These are phyloP conservation scores for Ilex paraguariensis DNA, from an alignment of 305 asterid genomes.

Conservation along the genomic window DNA sequence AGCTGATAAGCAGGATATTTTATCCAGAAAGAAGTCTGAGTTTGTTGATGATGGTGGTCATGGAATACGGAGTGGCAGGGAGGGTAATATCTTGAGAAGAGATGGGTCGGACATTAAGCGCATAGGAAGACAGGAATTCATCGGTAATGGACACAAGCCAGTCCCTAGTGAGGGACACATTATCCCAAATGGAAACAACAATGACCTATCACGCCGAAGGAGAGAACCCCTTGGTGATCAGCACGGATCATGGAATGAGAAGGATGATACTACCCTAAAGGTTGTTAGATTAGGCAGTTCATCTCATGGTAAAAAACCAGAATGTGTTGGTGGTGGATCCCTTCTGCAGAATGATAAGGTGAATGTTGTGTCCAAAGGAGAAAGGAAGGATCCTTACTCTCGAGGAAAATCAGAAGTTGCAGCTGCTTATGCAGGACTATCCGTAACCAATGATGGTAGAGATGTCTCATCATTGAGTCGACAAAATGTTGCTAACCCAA, in stretches of 20 bases:
- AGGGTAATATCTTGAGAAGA: no score
- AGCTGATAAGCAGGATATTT: no score
- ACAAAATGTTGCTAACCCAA: slow-evolving; percentile 21
- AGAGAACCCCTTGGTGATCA: slow-evolving; percentile 30
- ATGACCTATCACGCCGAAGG: slow-evolving; percentile 14
- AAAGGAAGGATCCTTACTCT: slow-evolving; percentile 29
- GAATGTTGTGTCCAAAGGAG: slow-evolving; percentile 22
- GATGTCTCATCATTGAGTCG: slow-evolving; percentile 17
- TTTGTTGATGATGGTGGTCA: no score
- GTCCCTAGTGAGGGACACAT: no score
- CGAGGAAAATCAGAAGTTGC: slow-evolving; percentile 26
- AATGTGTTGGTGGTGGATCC: slow-evolving; percentile 25
- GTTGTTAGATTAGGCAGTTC: slow-evolving; percentile 37
- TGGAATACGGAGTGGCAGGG: no score
- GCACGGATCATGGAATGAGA: slow-evolving; percentile 25
- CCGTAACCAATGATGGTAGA: slow-evolving; percentile 21
- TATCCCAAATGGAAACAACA: slow-evolving; percentile 21
- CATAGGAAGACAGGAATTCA: no score
- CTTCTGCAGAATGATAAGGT: slow-evolving; percentile 23
- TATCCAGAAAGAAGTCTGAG: no score
- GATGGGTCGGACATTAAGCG: no score
- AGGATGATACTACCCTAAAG: slow-evolving; percentile 27
- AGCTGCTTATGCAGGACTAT: slow-evolving; percentile 22
- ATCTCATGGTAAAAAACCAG: slow-evolving; percentile 31
- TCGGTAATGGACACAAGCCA: no score